Conservation (phyloP, 441 rosid genomes). For the Arabidopsis lyrata region DNA sequence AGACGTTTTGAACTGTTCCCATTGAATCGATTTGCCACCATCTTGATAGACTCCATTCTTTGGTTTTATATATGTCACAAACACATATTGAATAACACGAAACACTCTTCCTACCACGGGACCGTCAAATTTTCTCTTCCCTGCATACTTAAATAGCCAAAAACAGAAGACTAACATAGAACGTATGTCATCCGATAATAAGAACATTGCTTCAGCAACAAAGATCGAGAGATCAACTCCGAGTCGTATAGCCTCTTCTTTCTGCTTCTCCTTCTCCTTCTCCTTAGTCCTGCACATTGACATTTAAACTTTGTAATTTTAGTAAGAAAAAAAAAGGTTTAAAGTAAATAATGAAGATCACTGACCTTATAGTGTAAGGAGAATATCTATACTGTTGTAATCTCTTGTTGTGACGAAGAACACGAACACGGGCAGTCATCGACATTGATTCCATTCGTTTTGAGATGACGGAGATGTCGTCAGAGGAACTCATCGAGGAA, state of each 20-base stretch:
- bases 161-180: background rate
- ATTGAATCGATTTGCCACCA: background rate
- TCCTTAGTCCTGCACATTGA: background rate
- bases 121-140: background rate
- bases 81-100: background rate
- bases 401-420: conserved; percentile 1
- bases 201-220: conserved; percentile 24
- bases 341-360: background rate
- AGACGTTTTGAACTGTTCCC: background rate
- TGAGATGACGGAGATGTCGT: background rate
- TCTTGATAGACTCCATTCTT: background rate
- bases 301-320: background rate
- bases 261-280: background rate
- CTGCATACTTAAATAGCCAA: background rate
- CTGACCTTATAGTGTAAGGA: conserved; percentile 1
- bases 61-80: background rate
- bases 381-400: background rate
- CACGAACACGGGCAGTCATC: background rate
- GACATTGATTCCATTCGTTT: conserved; percentile 4
- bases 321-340: background rate
- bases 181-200: conserved; percentile 26
- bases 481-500: background rate
- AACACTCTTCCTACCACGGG: background rate
- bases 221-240: conserved; percentile 9
- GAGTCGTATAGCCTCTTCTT: conserved; percentile 8